A percentile compares a stretch with the other conserved stretches of the same genome.
phyloP scores from a whole-genome alignment of 495 filamentous ascomycete species.

The Pyronema domesticum region DNA sequence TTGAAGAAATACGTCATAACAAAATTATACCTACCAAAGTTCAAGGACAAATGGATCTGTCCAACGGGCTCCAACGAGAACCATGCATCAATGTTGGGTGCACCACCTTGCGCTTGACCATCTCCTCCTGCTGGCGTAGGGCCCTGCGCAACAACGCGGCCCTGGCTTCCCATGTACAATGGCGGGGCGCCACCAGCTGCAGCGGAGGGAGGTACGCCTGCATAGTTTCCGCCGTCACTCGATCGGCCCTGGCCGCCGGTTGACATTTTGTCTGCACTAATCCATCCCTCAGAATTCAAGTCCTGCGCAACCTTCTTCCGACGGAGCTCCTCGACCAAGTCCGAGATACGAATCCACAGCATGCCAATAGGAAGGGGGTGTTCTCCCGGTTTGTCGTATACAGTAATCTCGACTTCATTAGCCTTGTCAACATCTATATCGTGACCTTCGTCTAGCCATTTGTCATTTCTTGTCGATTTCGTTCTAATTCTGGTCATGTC shows the following conservation, averaged over 20 bases:
- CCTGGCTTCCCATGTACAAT: constrained; percentile 10
- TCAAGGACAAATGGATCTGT: constrained; percentile 68
- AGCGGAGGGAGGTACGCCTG: constrained; percentile 11
- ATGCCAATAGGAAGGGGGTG: constrained; percentile 84
- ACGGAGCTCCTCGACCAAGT: constrained; percentile 93
- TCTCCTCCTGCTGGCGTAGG: constrained; percentile 6
- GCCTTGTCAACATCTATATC: constrained; percentile 90
- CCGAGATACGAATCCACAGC: constrained; percentile 90
- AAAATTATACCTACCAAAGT: constrained; percentile 52
- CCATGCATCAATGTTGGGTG: constrained; percentile 64
- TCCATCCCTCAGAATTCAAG: constrained; percentile 79
- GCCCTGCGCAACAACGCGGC: constrained; percentile 8
- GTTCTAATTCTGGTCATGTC: constrained; percentile 78
- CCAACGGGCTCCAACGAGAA: constrained; percentile 92
- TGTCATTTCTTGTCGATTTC: constrained; percentile 68
- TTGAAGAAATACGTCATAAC: constrained; percentile 4
- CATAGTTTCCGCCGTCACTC: constrained; percentile 10
- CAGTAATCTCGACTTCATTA: constrained; percentile 92
- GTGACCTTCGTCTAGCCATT: constrained; percentile 80
- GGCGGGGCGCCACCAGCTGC: constrained; percentile 8
- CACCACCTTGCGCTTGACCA: constrained; percentile 7
- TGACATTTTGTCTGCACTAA: constrained; percentile 78
- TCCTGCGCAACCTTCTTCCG: constrained; percentile 94
- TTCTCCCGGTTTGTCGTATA: constrained; percentile 85
- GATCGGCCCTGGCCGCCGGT: constrained; percentile 30